Conservation (phyloP, 73 alveolate genomes). For the Symbiodinium pilosum region DNA sequence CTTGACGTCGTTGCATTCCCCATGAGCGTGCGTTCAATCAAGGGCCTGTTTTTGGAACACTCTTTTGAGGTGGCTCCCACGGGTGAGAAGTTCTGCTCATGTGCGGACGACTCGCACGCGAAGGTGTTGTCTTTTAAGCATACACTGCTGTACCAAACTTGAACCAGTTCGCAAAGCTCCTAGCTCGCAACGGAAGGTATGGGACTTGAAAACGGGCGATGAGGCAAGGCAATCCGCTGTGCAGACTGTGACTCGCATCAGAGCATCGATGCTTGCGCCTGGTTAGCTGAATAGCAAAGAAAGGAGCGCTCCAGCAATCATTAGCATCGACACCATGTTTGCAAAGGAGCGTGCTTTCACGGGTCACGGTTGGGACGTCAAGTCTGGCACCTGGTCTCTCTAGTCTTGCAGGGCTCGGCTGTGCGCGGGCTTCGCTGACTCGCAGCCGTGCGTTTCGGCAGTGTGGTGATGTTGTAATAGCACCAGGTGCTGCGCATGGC, state of each 20-base stretch:
- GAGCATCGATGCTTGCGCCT: too few species aligned
- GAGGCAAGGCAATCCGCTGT: slow-evolving; percentile 28
- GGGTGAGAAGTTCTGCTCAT: slow-evolving; percentile 97
- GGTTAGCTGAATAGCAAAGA: too few species aligned
- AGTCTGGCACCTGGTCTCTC: background rate
- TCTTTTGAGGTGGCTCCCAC: slow-evolving; percentile 97
- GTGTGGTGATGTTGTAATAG: too few species aligned
- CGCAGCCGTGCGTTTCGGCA: background rate
- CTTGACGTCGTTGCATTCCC: too few species aligned
- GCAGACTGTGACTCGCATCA: too few species aligned
- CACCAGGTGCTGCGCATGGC: slow-evolving; percentile 98
- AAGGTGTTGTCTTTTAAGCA: too few species aligned
- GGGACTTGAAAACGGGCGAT: slow-evolving; percentile 96
- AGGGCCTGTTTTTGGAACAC: too few species aligned
- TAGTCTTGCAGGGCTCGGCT: background rate
- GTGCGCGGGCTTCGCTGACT: too few species aligned
- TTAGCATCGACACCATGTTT: background rate
- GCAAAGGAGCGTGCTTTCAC: slow-evolving; percentile 96
- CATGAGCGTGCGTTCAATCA: too few species aligned
- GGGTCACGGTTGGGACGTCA: slow-evolving; percentile 98
- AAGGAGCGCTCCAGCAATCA: too few species aligned
- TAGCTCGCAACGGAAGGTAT: slow-evolving; percentile 80
- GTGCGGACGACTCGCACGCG: slow-evolving; percentile 98
- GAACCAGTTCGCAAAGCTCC: background rate
- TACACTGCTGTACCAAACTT: too few species aligned